Conservation (phyloP, 306 rosid genomes). For the Acacia confusa region DNA sequence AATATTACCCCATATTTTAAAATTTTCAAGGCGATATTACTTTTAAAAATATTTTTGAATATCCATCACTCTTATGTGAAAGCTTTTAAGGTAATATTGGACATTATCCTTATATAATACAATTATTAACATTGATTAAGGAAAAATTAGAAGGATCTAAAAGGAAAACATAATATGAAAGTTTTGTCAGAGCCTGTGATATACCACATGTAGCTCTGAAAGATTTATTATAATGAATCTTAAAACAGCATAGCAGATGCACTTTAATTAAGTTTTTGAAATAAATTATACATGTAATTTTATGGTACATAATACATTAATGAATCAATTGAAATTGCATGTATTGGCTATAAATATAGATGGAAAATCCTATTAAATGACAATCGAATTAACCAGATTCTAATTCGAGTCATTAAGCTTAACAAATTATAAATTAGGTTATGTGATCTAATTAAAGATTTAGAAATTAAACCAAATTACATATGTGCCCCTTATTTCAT, state of each 20-base stretch:
- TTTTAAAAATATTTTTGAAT: no score
- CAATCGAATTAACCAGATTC: no score
- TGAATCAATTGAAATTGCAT: neutral
- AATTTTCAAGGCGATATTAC: fast-evolving
- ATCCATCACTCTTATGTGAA: no score
- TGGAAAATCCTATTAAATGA: no score
- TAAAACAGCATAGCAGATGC: neutral
- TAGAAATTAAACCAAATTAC: no score
- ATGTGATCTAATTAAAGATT: no score
- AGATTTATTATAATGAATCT: neutral
- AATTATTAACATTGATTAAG: neutral
- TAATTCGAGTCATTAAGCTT: no score
- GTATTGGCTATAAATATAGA: neutral
- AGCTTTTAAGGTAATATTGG: no score
- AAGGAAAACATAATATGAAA: neutral
- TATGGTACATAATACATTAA: neutral
- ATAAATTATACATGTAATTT: neutral
- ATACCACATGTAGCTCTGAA: neutral
- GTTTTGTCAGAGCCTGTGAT: neutral
- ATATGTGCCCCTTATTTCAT: no score
- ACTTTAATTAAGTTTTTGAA: neutral
- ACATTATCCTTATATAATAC: no score
- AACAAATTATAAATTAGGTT: no score
- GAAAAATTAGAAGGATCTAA: neutral
- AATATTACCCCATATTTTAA: no score